Evolutionary conservation across 2,329 filamentous ascomycete species (phyloP).

Genomic region (Talaromyces islandicus): DNA sequence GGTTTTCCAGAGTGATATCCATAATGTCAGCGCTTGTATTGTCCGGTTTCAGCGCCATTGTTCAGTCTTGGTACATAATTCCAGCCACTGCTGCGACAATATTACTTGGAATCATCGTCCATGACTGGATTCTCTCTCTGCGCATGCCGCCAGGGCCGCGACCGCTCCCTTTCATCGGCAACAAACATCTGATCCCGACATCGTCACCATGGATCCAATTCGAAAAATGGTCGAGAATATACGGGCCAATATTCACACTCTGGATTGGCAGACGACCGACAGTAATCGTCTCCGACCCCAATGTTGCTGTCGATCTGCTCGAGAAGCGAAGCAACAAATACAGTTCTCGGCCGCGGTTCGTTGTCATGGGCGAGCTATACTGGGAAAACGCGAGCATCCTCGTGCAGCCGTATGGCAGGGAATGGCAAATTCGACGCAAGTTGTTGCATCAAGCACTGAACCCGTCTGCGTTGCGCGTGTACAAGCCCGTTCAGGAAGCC

Average conservation of each 20-base stretch:
- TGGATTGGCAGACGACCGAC: constrained; percentile 30
- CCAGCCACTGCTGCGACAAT: neutral
- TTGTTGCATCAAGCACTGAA: constrained; percentile 44
- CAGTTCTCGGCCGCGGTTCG: constrained; percentile 28
- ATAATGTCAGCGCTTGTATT: neutral
- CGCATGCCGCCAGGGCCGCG: constrained; percentile 27
- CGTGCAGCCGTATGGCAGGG: constrained; percentile 47
- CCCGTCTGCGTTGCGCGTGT: constrained; percentile 42
- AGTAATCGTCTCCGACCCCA: constrained; percentile 29
- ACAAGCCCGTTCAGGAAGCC: constrained; percentile 46
- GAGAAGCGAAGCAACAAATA: constrained; percentile 34
- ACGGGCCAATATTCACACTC: constrained; percentile 32
- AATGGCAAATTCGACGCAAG: constrained; percentile 41
- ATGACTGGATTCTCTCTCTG: constrained; percentile 14
- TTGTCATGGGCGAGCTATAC: constrained; percentile 27
- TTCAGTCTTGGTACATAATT: neutral
- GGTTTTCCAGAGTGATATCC: neutral
- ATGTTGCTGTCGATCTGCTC: constrained; percentile 29
- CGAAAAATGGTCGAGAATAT: constrained; percentile 26
- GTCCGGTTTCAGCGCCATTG: neutral
- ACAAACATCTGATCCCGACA: constrained; percentile 18
- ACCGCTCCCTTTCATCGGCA: constrained; percentile 21
- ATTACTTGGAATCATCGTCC: constrained; percentile 18
- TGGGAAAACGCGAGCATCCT: constrained; percentile 38
- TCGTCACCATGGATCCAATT: constrained; percentile 23